Evolutionary conservation across 148 eudicot genomes (phyloP).

Genomic region (Hydrangea macrophylla): DNA sequence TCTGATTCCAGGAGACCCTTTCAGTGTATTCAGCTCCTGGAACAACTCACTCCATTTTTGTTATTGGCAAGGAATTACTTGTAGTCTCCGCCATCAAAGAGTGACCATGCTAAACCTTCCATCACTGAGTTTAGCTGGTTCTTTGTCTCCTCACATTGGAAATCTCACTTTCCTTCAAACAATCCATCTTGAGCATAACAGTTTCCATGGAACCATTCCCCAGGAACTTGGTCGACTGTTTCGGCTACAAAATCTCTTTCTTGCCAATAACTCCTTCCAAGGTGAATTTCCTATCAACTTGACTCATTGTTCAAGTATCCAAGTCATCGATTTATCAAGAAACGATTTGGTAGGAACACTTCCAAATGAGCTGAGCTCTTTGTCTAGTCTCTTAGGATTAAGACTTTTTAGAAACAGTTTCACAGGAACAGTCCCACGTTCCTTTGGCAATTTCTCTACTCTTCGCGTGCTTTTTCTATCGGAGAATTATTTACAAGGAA

Average conservation of each 20-base stretch:
- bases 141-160: conserved; percentile 19
- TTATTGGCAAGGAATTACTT: conserved; percentile 16
- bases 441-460: neutral
- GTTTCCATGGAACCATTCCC: conserved; percentile 7
- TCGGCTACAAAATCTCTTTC: neutral
- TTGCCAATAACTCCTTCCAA: conserved; percentile 9
- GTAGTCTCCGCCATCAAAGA: neutral
- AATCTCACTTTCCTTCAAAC: conserved; percentile 14
- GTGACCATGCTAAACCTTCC: conserved; percentile 4
- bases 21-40: conserved; percentile 8
- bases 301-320: neutral
- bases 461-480: neutral
- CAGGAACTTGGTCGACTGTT: conserved; percentile 10
- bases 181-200: neutral
- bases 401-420: neutral
- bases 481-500: neutral
- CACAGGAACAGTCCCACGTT: neutral
- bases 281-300: conserved; percentile 11
- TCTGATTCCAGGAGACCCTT: neutral
- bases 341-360: neutral
- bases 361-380: neutral
- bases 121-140: neutral
- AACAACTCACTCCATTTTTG: conserved; percentile 18
- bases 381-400: neutral
- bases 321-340: neutral